A percentile compares a stretch with the other conserved stretches of the same genome.
Evolutionary conservation across 495 filamentous ascomycete genomes (phyloP).

Genomic region (Cercophora samala): DNA sequence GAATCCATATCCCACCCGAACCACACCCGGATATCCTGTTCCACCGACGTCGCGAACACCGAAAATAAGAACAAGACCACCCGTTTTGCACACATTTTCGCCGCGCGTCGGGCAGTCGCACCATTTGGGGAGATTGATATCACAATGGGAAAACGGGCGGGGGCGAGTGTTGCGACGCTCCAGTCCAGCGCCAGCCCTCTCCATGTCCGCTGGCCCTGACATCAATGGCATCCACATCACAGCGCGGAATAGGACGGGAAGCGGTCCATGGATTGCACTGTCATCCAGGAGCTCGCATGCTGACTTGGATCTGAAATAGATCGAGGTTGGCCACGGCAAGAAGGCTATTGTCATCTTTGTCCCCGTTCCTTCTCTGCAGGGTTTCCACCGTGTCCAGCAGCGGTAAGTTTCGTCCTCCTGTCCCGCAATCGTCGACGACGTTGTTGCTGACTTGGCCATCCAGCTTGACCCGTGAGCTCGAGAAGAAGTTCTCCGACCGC

Average conservation of each 20-base stretch:
- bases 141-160: conserved; percentile 29
- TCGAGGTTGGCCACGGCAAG: conserved; percentile 99
- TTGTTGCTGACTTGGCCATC: conserved; percentile 21
- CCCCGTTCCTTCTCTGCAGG: conserved; percentile 90
- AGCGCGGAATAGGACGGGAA: conserved; percentile 63
- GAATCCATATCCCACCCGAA: conserved; percentile 6
- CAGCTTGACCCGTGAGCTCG: conserved; percentile 98
- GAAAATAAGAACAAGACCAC: neutral
- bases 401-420: conserved; percentile 60
- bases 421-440: neutral
- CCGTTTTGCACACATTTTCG: conserved; percentile 19
- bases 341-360: conserved; percentile 99
- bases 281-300: conserved; percentile 60
- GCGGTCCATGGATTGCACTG: conserved; percentile 60
- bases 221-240: conserved; percentile 33
- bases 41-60: conserved; percentile 28
- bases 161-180: conserved; percentile 18
- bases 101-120: conserved; percentile 29
- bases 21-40: conserved; percentile 37
- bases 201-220: conserved; percentile 25
- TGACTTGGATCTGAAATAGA: conserved; percentile 70
- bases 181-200: neutral
- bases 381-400: conserved; percentile 98
- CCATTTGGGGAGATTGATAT: conserved; percentile 34
- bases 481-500: conserved; percentile 99